Evolutionary conservation across 768 basidiomycete species (phyloP).

Genomic region (Panaeolus papilionaceus): DNA sequence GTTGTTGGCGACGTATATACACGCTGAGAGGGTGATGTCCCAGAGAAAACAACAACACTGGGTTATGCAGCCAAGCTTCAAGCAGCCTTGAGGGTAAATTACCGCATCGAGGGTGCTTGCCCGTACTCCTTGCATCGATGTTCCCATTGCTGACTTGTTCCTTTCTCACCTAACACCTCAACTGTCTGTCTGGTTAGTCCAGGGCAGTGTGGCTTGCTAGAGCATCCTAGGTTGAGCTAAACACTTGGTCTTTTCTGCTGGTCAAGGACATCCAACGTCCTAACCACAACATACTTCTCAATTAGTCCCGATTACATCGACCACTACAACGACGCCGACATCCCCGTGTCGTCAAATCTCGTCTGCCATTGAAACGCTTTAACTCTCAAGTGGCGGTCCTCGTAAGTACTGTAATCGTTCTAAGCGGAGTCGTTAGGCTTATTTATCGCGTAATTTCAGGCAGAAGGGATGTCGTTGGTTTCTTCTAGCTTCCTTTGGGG

Average conservation of each 20-base stretch:
- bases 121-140: not conserved
- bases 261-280: too few species aligned
- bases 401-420: too few species aligned
- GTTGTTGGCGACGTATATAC: not conserved
- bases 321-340: too few species aligned
- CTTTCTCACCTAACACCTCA: conserved; percentile 1
- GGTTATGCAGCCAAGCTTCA: not conserved
- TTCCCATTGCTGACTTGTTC: not conserved
- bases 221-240: not conserved
- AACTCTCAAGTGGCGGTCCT: too few species aligned
- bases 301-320: too few species aligned
- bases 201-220: not conserved
- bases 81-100: not conserved
- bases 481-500: not conserved
- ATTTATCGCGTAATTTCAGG: not conserved
- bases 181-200: not conserved
- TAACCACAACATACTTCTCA: too few species aligned
- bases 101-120: not conserved
- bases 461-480: not conserved
- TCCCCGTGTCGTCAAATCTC: too few species aligned
- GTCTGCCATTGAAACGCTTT: too few species aligned
- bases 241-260: too few species aligned
- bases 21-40: not conserved
- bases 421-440: too few species aligned
- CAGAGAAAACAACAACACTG: not conserved